Percentiles rank a stretch among this genome's conserved stretches.
Conservation (phyloP, 2,329 filamentous ascomycete genomes). For the Verticillium isaacii region DNA sequence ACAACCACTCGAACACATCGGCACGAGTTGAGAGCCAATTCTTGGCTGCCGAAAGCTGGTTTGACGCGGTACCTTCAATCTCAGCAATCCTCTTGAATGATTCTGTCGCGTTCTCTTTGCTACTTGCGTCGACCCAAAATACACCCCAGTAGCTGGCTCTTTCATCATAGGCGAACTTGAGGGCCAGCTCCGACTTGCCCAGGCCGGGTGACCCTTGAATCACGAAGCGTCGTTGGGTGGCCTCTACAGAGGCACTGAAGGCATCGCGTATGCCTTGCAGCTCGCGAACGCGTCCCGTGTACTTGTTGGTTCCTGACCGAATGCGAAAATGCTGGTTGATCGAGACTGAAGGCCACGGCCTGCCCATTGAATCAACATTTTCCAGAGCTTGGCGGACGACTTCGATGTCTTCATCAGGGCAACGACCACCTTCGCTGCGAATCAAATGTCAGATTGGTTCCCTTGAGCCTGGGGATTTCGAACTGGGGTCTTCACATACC, state of each 20-base stretch:
- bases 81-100: background rate
- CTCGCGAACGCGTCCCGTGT: background rate
- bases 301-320: background rate
- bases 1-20: background rate
- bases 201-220: background rate
- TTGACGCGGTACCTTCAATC: background rate
- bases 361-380: background rate
- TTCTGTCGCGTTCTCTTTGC: background rate
- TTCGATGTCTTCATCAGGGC: background rate
- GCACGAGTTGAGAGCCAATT: background rate
- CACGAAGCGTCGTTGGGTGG: background rate
- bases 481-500: background rate
- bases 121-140: background rate
- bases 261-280: background rate
- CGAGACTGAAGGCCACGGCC: background rate
- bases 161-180: background rate
- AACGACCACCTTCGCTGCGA: background rate
- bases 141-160: background rate
- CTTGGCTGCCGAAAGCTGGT: background rate
- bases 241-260: background rate
- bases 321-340: background rate
- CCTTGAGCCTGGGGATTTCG: background rate
- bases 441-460: background rate
- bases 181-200: background rate
- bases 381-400: background rate